A percentile compares a stretch with the other conserved stretches of the same genome.
phyloP scores from a whole-genome alignment of 2,329 filamentous ascomycete species.

The Onygena corvina region DNA sequence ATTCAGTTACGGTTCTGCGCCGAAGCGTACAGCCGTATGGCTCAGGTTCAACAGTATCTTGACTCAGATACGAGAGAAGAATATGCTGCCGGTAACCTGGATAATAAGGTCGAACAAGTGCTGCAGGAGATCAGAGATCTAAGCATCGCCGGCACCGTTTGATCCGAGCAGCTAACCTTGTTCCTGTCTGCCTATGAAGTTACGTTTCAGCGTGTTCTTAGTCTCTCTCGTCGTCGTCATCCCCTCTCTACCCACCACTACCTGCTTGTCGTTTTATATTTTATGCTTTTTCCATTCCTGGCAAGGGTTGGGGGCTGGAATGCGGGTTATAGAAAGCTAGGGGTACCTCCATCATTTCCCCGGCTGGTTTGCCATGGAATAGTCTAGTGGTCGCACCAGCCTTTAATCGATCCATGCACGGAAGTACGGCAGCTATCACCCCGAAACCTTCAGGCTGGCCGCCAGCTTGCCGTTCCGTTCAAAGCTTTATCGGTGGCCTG shows the following conservation, averaged over 20 bases:
- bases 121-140: constrained; percentile 92
- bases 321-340: background rate
- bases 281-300: background rate
- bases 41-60: constrained; percentile 96
- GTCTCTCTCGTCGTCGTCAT: background rate
- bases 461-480: background rate
- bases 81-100: constrained; percentile 86
- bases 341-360: background rate
- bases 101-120: constrained; percentile 85
- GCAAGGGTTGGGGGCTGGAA: background rate
- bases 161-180: constrained; percentile 13
- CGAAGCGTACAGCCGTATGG: constrained; percentile 94
- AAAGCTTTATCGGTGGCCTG: background rate
- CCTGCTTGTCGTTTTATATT: background rate
- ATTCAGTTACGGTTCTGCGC: constrained; percentile 96
- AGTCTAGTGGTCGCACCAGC: background rate
- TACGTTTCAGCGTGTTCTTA: constrained; percentile 2
- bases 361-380: no score
- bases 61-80: constrained; percentile 92
- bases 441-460: background rate
- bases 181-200: constrained; percentile 2
- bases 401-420: constrained; percentile 1
- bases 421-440: background rate
- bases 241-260: background rate
- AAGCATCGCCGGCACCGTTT: constrained; percentile 73